Evolutionary conservation across 768 basidiomycete genomes (phyloP), one percentile per base, ranked within the genome.

Genomic region (Gloeopeniophorella convolvens): DNA sequence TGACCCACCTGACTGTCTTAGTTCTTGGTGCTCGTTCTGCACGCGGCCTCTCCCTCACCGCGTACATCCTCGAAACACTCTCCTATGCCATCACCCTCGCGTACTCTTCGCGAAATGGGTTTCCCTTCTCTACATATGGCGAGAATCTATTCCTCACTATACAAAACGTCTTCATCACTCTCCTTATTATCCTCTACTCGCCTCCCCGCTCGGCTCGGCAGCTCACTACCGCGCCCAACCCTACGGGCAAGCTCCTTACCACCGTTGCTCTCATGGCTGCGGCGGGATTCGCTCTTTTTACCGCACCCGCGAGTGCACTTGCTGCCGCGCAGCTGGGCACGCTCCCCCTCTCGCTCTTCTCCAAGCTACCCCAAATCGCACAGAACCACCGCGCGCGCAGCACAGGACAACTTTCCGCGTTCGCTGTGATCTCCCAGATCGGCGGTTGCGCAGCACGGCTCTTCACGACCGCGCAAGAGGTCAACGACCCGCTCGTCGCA

Each of bases 91-190:
- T 99, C 60, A 92, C 83, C 0, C 77, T 93, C 23, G 81, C 82
- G 10, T 99, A 98, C 68, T 85, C 93, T 2, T 80, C 79, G 60
- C 76, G 91, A 20, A 85, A 90, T 62, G 66, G 72, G 20, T 97
- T 94, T 68, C 92, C 96, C 0, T 96, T 97, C 74, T 91, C 89
- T 16, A 97, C 96, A 0, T 99, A 97, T 53, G 96, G 96, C 62
- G 96, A 99, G 68, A 97, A 95, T 72, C 65, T 93, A 49, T 97
- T 97, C 79, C 77, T 98, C 42, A 83, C 89, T 26, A 62, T 92
- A 51, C 92, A 95, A 68, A 92, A 95, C 71, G 72, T 85, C 59
- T 54, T 88, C 69, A 91, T 97, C 64, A 91, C 90, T 13, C 74
- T 92, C 61, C 80, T 94, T 59, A 95, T 95, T 66, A 75, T 93